Evolutionary conservation across 1,139 yeast genomes (phyloP).

Genomic region (Blastobotrys indianensis): DNA sequence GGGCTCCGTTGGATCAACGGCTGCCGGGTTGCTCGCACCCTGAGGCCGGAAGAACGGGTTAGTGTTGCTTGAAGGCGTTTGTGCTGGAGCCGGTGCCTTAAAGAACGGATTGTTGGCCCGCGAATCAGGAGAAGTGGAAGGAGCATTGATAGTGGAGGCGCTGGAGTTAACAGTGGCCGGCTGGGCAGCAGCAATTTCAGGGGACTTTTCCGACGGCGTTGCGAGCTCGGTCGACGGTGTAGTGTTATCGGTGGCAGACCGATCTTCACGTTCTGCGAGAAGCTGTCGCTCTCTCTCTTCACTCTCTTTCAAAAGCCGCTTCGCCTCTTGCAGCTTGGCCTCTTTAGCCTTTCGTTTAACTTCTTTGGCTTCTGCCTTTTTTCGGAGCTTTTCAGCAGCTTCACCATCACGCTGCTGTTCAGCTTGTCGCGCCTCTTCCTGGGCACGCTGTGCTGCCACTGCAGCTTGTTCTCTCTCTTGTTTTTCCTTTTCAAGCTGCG

Average conservation of each 20-base stretch:
- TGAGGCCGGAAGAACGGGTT: slow-evolving; percentile 18
- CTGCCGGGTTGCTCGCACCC: slow-evolving; percentile 29
- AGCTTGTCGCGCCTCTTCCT: slow-evolving; percentile 42
- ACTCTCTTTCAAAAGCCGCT: slow-evolving; percentile 11
- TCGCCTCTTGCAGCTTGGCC: slow-evolving; percentile 6
- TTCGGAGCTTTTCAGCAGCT: slow-evolving; percentile 18
- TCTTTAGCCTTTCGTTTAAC: slow-evolving; percentile 24
- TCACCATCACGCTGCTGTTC: slow-evolving; percentile 35
- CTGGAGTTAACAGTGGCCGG: slow-evolving; percentile 2
- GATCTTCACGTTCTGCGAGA: slow-evolving; percentile 7
- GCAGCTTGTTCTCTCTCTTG: slow-evolving; percentile 17
- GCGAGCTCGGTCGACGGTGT: slow-evolving; percentile 8
- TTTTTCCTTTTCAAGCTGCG: slow-evolving; percentile 26
- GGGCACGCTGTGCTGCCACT: slow-evolving; percentile 45
- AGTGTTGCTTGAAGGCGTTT: slow-evolving; percentile 4
- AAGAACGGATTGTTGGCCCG: slow-evolving; percentile 16
- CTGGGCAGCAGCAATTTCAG: slow-evolving; percentile 14
- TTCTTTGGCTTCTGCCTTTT: slow-evolving; percentile 17
- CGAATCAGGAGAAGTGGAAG: slow-evolving; percentile 5
- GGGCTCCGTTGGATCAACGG: slow-evolving; percentile 22
- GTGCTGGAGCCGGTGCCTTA: slow-evolving; percentile 5
- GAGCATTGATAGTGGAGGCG: not conserved
- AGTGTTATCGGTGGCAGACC: slow-evolving; percentile 6
- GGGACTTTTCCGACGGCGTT: slow-evolving; percentile 12
- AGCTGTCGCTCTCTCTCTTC: slow-evolving; percentile 15